Conservation (phyloP, 2,329 filamentous ascomycete genomes). For the Lachnellula occidentalis region DNA sequence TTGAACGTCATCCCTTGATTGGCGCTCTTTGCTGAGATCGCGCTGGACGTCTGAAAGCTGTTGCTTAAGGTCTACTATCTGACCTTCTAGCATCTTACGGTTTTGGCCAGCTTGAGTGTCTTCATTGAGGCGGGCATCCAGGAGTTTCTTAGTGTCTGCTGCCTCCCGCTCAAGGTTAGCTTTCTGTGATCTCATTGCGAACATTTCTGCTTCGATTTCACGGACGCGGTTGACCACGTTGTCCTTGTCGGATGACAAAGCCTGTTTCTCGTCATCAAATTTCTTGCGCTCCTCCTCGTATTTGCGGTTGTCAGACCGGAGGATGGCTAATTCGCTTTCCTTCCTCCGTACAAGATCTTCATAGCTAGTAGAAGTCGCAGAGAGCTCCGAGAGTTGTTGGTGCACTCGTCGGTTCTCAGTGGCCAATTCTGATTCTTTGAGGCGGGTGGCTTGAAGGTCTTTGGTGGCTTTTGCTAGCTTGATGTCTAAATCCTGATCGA, state of each 20-base stretch:
- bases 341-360: slow-evolving; percentile 91
- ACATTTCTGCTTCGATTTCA: slow-evolving; percentile 81
- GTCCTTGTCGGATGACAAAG: slow-evolving; percentile 70
- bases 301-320: slow-evolving; percentile 79
- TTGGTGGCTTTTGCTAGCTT: slow-evolving; percentile 75
- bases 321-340: slow-evolving; percentile 82
- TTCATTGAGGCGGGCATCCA: slow-evolving; percentile 84
- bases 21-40: slow-evolving; percentile 83
- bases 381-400: slow-evolving; percentile 79
- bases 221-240: slow-evolving; percentile 70
- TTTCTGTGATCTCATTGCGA: slow-evolving; percentile 80
- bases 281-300: slow-evolving; percentile 73
- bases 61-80: slow-evolving; percentile 80
- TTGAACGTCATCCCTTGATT: slow-evolving; percentile 90
- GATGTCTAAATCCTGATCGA: slow-evolving; percentile 83
- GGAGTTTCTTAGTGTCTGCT: slow-evolving; percentile 75
- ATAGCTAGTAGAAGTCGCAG: slow-evolving; percentile 87
- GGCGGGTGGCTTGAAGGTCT: slow-evolving; percentile 68
- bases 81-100: slow-evolving; percentile 75
- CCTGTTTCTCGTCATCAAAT: slow-evolving; percentile 73
- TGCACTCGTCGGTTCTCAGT: slow-evolving; percentile 80
- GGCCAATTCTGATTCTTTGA: slow-evolving; percentile 68
- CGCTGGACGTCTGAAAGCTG: slow-evolving; percentile 81
- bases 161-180: slow-evolving; percentile 82
- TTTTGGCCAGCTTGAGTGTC: slow-evolving; percentile 81